phyloP scores from a whole-genome alignment of 2,329 filamentous ascomycete genomes.

The Zasmidium cellare region DNA sequence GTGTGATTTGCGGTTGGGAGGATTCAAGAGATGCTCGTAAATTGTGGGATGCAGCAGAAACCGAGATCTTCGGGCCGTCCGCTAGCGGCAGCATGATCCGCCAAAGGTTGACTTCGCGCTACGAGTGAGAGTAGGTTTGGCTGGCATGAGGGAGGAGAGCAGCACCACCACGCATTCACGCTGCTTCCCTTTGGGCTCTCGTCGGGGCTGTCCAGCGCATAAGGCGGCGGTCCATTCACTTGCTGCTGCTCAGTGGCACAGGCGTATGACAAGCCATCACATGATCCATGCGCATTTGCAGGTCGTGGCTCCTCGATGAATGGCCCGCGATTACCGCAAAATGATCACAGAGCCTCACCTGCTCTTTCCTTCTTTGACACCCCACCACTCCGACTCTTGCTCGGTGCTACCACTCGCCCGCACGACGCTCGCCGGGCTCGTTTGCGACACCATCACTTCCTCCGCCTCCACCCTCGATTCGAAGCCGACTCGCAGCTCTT shows the following conservation, averaged over 20 bases:
- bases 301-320: conserved; percentile 2
- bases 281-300: not conserved
- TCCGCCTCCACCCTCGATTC: not conserved
- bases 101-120: not conserved
- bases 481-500: not conserved
- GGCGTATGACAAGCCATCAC: not conserved
- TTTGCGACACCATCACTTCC: not conserved
- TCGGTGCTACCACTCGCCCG: not conserved
- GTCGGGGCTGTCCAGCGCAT: too few species aligned
- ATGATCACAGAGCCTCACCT: conserved; percentile 12
- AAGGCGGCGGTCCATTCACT: not conserved
- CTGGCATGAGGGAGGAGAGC: not conserved
- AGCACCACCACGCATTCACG: not conserved
- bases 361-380: conserved; percentile 9
- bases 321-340: conserved; percentile 11
- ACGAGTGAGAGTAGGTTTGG: not conserved
- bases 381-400: not conserved
- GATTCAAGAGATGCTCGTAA: not conserved
- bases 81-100: not conserved
- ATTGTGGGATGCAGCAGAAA: not conserved
- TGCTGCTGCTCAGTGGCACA: not conserved
- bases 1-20: too few species aligned
- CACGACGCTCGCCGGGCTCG: not conserved
- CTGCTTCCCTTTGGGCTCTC: too few species aligned
- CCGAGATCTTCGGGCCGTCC: not conserved